Percentiles rank a stretch among this genome's conserved stretches.
phyloP scores from a whole-genome alignment of 2,329 filamentous ascomycete genomes.

The Leptosphaerulina australis region DNA sequence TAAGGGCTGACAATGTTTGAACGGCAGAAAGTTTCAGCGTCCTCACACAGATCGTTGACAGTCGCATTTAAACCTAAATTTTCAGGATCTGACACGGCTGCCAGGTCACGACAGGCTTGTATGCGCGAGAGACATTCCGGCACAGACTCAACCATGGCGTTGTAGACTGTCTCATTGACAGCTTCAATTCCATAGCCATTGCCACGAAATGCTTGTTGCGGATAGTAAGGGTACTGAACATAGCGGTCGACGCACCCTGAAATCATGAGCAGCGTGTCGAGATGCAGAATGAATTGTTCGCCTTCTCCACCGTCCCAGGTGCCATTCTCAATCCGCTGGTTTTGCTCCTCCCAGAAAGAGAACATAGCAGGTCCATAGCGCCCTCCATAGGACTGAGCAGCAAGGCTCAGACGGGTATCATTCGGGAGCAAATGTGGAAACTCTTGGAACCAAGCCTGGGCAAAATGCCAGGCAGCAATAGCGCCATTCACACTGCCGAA shows the following conservation, averaged over 20 bases:
- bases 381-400: constrained; percentile 56
- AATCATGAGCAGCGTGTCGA: constrained; percentile 57
- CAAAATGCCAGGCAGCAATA: constrained; percentile 29
- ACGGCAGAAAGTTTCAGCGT: constrained; percentile 56
- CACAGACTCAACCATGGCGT: constrained; percentile 21
- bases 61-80: constrained; percentile 35
- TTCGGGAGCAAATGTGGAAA: constrained; percentile 31
- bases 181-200: constrained; percentile 62
- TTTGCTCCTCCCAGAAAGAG: constrained; percentile 60
- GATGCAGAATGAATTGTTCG: constrained; percentile 21
- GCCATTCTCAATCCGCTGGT: constrained; percentile 53
- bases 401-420: constrained; percentile 27
- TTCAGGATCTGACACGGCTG: constrained; percentile 43
- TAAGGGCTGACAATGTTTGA: constrained; percentile 26
- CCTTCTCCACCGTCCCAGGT: constrained; percentile 16
- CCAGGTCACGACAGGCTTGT: constrained; percentile 18
- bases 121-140: constrained; percentile 25
- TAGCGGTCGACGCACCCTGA: constrained; percentile 54
- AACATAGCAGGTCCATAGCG: constrained; percentile 61
- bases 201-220: constrained; percentile 56
- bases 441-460: constrained; percentile 30
- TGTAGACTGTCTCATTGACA: constrained; percentile 47
- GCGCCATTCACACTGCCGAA: constrained; percentile 28
- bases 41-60: constrained; percentile 54
- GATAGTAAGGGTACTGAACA: constrained; percentile 54